Evolutionary conservation across 768 basidiomycete genomes (phyloP), one percentile per base, ranked within the genome.

Genomic region (Chiua virens): DNA sequence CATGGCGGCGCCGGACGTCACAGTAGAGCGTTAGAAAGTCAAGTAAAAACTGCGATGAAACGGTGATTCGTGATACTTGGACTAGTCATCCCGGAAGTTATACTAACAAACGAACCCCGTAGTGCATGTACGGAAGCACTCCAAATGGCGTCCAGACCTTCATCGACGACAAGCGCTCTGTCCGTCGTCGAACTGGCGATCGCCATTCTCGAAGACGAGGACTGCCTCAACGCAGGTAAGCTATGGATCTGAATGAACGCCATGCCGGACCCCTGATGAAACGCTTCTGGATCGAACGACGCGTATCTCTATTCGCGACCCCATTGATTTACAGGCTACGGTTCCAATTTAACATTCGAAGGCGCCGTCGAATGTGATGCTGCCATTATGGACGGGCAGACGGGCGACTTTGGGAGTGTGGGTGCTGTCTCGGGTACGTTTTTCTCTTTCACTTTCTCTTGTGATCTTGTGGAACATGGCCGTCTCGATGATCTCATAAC

Each of bases 321-420:
- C 27, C 27, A 27, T 27, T 3, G 6, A 27, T 23, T 3, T 7
- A 43, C 18, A 85, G 88, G 89, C 1, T 81, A 78, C 53, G 89
- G 91, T 5, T 89, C 90, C 2, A 92, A 92, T 64, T 71, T 92
- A 41, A 90, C 87, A 0, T 55, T 85, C 4, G 74, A 79, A n/a
- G 89, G 91, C 14, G 72, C 71, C 3, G 89, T 91, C 17, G 90
- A 92, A 69, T 92, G 90, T 58, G 90, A 92, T 58, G 89, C 90
- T 8, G 78, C 87, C 13, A 72, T 92, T 49, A 88, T 89, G 83
- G 70, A 73, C 20, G 78, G 79, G 21, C 64, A 61, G 39, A 65
- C 67, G 0, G 62, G 67, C 20, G 66, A 70, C n/a, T 92, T 87
- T 62, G 90, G 88, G 23, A 82, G 85, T 56, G 79, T 85, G 17